These are phyloP conservation scores for Physaria fendleri DNA, from an alignment of 345 rosid genomes.

Conservation along the genomic window DNA sequence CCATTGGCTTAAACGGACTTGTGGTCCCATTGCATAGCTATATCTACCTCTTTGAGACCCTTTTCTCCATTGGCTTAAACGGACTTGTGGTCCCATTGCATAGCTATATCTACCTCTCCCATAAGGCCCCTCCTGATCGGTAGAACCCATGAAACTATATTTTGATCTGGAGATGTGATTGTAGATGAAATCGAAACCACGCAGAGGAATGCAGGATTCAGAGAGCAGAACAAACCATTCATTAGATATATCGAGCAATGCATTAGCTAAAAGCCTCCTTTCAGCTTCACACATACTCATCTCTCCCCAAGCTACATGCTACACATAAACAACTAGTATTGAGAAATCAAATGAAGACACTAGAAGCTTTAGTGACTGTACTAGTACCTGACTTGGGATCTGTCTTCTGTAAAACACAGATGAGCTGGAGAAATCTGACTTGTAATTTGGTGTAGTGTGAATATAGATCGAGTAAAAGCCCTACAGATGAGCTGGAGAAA, in stretches of 20 bases:
- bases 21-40: constrained; percentile 55
- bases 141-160: constrained; percentile 75
- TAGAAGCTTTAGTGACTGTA: no score
- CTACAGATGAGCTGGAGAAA: constrained; percentile 50
- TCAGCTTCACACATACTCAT: constrained; percentile 96
- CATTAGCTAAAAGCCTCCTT: constrained; percentile 83
- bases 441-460: constrained; percentile 56
- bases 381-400: constrained; percentile 91
- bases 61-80: constrained; percentile 75
- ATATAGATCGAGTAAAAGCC: constrained; percentile 60
- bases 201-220: constrained; percentile 82
- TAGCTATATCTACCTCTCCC: constrained; percentile 73
- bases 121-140: constrained; percentile 56
- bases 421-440: constrained; percentile 37
- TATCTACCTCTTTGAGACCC: constrained; percentile 91
- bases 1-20: constrained; percentile 66
- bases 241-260: constrained; percentile 73
- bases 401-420: constrained; percentile 68
- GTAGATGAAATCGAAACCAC: constrained; percentile 51
- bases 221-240: constrained; percentile 86
- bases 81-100: constrained; percentile 66
- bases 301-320: constrained; percentile 79
- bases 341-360: not conserved
- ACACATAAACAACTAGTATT: constrained; percentile 7
- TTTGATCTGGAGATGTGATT: constrained; percentile 50